These are phyloP conservation scores for Discostella stelligeroides DNA, from an alignment of 108 stramenopile genomes.

Conservation along the genomic window DNA sequence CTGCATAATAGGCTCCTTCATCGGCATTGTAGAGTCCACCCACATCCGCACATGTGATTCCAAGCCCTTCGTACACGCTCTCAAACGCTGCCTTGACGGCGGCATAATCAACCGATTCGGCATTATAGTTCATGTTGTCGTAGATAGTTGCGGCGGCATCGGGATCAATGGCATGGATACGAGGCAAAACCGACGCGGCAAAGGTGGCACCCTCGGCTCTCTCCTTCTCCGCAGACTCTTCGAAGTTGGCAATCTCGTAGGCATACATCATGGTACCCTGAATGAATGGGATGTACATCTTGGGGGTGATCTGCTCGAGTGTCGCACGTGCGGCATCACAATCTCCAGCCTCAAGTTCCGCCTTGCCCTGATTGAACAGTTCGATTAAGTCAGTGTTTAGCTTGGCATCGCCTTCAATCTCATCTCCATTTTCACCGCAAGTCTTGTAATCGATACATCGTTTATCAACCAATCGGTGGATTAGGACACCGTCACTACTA, in stretches of 20 bases:
- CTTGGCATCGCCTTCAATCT: slow-evolving; percentile 48
- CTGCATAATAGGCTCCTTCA: slow-evolving; percentile 29
- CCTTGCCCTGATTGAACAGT: slow-evolving; percentile 55
- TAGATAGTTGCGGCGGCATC: slow-evolving; percentile 66
- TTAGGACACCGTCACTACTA: slow-evolving; percentile 48
- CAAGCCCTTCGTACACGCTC: slow-evolving; percentile 60
- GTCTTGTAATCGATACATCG: slow-evolving; percentile 63
- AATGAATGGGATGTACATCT: slow-evolving; percentile 77
- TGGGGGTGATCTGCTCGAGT: slow-evolving; percentile 51
- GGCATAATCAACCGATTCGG: slow-evolving; percentile 40
- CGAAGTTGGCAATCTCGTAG: slow-evolving; percentile 51
- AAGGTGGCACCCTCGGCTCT: slow-evolving; percentile 75
- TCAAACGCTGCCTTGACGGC: slow-evolving; percentile 76
- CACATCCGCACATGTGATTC: slow-evolving; percentile 62
- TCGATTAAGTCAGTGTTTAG: slow-evolving; percentile 57
- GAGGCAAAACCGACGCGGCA: slow-evolving; percentile 73
- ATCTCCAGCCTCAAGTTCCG: slow-evolving; percentile 45
- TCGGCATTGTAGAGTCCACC: slow-evolving; percentile 65
- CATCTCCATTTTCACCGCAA: slow-evolving; percentile 56
- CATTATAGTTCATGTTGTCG: slow-evolving; percentile 60
- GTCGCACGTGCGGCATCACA: slow-evolving; percentile 55
- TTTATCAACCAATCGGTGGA: slow-evolving; percentile 68
- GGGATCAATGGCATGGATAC: slow-evolving; percentile 54
- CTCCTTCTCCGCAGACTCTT: slow-evolving; percentile 52
- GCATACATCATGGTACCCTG: slow-evolving; percentile 77